Evolutionary conservation across 257 asterid genomes (phyloP).

Genomic region (Petunia axillaris): DNA sequence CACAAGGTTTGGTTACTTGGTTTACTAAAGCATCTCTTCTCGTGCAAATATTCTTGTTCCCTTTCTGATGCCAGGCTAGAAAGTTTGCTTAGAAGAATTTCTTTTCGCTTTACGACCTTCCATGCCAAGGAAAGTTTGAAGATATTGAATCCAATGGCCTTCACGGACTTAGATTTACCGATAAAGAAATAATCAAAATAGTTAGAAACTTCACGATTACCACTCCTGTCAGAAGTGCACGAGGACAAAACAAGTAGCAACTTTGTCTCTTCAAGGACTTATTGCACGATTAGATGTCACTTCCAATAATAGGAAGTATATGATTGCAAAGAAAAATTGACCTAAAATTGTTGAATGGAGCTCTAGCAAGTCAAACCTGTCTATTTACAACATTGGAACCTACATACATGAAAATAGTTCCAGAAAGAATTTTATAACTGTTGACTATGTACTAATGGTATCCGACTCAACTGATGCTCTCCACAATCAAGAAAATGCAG

Average conservation of each 20-base stretch:
- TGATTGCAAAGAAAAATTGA: neutral
- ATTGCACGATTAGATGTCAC: conserved; percentile 1
- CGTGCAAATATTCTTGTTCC: no score
- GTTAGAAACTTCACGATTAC: neutral
- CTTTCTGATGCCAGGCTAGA: no score
- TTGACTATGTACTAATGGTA: conserved; percentile 67
- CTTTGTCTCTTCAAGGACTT: neutral
- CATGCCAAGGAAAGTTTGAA: no score
- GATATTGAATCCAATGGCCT: no score
- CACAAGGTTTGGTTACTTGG: no score
- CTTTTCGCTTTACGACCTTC: no score
- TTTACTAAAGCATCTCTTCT: no score
- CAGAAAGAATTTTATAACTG: conserved; percentile 55
- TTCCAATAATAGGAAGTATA: neutral
- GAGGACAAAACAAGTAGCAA: neutral
- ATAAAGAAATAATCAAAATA: neutral
- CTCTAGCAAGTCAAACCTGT: conserved; percentile 37
- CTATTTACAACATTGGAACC: conserved; percentile 51
- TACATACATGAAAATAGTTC: conserved; percentile 43
- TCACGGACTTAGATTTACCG: neutral
- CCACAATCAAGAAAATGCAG: conserved; percentile 39
- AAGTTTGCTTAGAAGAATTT: no score
- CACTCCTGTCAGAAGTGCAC: neutral
- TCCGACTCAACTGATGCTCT: conserved; percentile 45
- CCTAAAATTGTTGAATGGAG: conserved; percentile 36